Conservation (phyloP, 164 flowering plant genomes). For the Chloranthus sessilifolius region DNA sequence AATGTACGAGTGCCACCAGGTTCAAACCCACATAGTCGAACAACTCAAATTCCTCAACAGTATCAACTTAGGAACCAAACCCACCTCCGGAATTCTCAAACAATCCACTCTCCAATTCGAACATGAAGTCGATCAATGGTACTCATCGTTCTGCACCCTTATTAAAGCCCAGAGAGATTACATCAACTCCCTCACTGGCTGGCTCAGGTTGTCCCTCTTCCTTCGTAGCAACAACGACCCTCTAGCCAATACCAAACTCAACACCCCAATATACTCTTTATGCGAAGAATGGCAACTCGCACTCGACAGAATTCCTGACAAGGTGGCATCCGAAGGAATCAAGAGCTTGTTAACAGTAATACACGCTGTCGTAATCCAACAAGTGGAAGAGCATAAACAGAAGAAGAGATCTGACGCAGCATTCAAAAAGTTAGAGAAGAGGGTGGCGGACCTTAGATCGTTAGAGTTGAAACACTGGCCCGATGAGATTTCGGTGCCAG, state of each 20-base stretch:
- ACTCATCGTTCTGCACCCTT: slow-evolving; percentile 67
- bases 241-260: slow-evolving; percentile 39
- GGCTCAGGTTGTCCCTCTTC: slow-evolving; percentile 91
- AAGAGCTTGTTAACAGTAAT: slow-evolving; percentile 70
- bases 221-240: slow-evolving; percentile 46
- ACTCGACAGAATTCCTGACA: slow-evolving; percentile 78
- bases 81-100: slow-evolving; percentile 81
- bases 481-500: slow-evolving; percentile 25
- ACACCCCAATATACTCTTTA: slow-evolving; percentile 64
- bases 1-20: slow-evolving; percentile 97
- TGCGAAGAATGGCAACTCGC: slow-evolving; percentile 93
- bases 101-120: slow-evolving; percentile 92
- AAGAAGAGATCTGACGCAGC: slow-evolving; percentile 71
- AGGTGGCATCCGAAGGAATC: slow-evolving; percentile 94
- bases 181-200: slow-evolving; percentile 76
- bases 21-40: slow-evolving; percentile 85
- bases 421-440: slow-evolving; percentile 74
- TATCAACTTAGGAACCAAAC: slow-evolving; percentile 33
- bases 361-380: slow-evolving; percentile 77
- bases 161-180: slow-evolving; percentile 74
- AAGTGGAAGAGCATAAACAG: slow-evolving; percentile 75
- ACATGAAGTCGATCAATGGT: slow-evolving; percentile 90
- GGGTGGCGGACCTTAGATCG: slow-evolving; percentile 46
- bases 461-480: slow-evolving; percentile 67
- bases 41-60: slow-evolving; percentile 79